Conservation (phyloP, 352 stramenopile genomes). For the Phytophthora citrophthora region DNA sequence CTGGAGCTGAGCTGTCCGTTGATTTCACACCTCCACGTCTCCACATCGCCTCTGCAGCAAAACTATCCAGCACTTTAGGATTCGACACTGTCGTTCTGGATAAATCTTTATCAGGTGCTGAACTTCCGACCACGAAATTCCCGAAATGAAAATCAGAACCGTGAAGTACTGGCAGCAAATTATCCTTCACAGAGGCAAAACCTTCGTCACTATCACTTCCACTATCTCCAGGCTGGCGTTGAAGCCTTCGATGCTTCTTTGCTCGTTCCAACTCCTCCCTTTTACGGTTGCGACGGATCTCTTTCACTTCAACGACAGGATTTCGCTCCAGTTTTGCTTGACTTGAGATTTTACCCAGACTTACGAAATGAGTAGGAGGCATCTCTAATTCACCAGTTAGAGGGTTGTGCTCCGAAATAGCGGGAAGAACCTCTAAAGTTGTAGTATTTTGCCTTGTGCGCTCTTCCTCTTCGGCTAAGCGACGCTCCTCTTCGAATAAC, state of each 20-base stretch:
- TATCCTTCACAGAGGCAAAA: background rate
- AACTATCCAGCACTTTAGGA: background rate
- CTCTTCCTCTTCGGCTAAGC: constrained; percentile 18
- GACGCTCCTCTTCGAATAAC: constrained; percentile 60
- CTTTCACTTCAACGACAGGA: background rate
- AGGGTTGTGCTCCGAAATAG: constrained; percentile 45
- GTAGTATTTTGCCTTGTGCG: constrained; percentile 3
- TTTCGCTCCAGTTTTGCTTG: background rate
- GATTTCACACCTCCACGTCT: constrained; percentile 40
- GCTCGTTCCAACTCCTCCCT: constrained; percentile 40
- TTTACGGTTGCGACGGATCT: constrained; percentile 35
- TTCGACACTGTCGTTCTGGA: no score
- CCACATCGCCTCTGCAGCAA: constrained; percentile 54
- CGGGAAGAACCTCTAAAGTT: constrained; percentile 10
- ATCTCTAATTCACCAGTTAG: constrained; percentile 45
- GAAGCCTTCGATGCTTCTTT: constrained; percentile 23
- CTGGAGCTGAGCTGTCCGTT: constrained; percentile 8
- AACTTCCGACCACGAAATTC: constrained; percentile 36
- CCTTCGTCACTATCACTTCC: constrained; percentile 15
- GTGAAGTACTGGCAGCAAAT: constrained; percentile 35
- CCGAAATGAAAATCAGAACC: constrained; percentile 38
- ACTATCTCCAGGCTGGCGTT: constrained; percentile 1
- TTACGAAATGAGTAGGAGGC: constrained; percentile 47
- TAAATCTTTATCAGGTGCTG: no score
- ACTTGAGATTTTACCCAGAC: constrained; percentile 8